Conservation (phyloP, 768 basidiomycete species). For the Suillus decipiens region DNA sequence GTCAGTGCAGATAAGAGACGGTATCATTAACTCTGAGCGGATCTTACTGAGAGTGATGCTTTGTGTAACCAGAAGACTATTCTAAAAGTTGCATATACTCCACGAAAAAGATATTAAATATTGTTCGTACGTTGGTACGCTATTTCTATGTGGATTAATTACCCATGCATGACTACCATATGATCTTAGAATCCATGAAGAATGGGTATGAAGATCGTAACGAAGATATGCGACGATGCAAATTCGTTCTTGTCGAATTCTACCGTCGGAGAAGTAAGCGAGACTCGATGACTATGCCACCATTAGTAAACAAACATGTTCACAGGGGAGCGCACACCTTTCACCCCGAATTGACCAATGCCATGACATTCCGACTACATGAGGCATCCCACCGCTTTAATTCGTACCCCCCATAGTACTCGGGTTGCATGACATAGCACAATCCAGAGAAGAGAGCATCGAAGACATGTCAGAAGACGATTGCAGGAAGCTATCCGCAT, state of each 20-base stretch:
- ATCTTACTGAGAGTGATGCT: neutral
- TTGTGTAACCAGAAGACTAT: neutral
- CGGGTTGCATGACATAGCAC: neutral
- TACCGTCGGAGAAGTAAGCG: neutral
- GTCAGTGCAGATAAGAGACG: neutral
- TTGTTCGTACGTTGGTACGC: neutral
- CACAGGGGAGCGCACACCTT: neutral
- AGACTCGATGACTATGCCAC: too few species aligned
- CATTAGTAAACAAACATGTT: neutral
- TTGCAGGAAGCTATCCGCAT: neutral
- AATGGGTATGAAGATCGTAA: neutral
- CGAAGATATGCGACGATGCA: neutral
- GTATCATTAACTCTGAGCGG: neutral
- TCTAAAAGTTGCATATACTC: neutral
- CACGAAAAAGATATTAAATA: neutral
- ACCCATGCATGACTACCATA: neutral
- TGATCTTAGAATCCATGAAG: neutral
- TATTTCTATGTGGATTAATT: slow-evolving; percentile 4
- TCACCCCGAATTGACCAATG: neutral
- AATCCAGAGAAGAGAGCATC: neutral
- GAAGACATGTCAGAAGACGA: neutral
- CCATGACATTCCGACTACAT: neutral
- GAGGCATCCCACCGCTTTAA: neutral
- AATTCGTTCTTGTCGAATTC: neutral
- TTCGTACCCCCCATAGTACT: neutral